phyloP scores from a whole-genome alignment of 306 rosid species.

The Inga oerstediana region DNA sequence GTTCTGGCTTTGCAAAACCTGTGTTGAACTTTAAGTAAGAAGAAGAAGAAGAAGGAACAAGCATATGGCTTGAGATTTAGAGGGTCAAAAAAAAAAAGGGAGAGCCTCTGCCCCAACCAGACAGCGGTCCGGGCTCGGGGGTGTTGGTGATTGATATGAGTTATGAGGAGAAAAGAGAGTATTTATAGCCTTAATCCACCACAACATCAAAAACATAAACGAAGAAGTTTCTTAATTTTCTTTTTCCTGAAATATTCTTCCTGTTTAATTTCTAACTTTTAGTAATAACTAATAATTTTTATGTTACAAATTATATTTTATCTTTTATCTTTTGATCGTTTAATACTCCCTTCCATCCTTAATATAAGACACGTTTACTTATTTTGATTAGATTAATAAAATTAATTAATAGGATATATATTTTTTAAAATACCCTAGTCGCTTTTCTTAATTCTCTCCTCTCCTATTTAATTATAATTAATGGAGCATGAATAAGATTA shows the following conservation, averaged over 20 bases:
- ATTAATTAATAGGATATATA: too few relatives aligned
- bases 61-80: background rate
- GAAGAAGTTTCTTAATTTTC: background rate
- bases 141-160: background rate
- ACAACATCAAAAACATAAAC: background rate
- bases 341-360: accelerated
- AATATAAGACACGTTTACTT: too few relatives aligned
- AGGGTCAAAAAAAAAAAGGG: background rate
- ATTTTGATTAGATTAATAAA: too few relatives aligned
- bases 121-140: background rate
- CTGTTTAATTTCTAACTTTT: too few relatives aligned
- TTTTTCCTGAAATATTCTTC: background rate
- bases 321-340: too few relatives aligned
- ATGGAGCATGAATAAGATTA: too few relatives aligned
- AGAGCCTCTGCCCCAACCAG: background rate
- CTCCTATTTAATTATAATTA: too few relatives aligned
- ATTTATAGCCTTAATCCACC: background rate
- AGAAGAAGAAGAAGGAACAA: background rate
- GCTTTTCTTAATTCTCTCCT: too few relatives aligned
- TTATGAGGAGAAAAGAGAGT: background rate
- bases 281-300: too few relatives aligned
- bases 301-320: too few relatives aligned
- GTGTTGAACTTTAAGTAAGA: background rate
- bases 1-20: background rate
- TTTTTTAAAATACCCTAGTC: too few relatives aligned